Evolutionary conservation across 2,329 filamentous ascomycete genomes (phyloP), one percentile per base, ranked within the genome.

Genomic region (Ophiosphaerella narmari): DNA sequence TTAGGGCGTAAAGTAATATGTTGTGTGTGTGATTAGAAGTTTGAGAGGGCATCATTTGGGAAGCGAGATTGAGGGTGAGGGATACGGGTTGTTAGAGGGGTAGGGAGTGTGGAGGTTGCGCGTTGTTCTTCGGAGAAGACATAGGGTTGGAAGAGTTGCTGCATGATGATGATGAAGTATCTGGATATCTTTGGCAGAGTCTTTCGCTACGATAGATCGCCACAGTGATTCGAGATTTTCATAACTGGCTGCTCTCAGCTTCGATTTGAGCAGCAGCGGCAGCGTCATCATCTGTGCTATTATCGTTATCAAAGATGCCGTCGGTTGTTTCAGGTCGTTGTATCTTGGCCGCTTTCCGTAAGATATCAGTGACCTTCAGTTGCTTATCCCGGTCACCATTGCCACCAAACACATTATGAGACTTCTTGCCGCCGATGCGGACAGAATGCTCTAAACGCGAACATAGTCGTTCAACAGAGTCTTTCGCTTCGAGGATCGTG

Each of bases 401-500:
- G 74, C 62, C 60, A 73, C 62, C 60, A 49, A 68, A 69, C 18
- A 42, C 73, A 65, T 50, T 64, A 54, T 48, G 80, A 34, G 48
- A 42, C 75, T 43, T 78, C 70, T 61, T 66, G 8, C 66, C 59
- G 50, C 81, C 82, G 9, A 88, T 89, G 41, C 91, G 81, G 40
- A 93, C 86, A 2, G 84, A 82, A 67, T 88, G 86, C 39, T 85
- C 75, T 12, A 97, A 77, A 47, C 92, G 84, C 63, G 89, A 85
- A 50, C 86, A 82, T n/a, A 96, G 75, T 49, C 86, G 81, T 62
- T 95, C 88, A 34, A 96, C 78, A 9, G 82, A 80, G 46, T 86
- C 85, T 73, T 96, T 96, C 11, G 89, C 85, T 65, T 95, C 86
- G 50, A 94, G 78, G 62, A 88, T 85, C 18, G 85, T 85, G 38